These are phyloP conservation scores for Eucalyptus curtisii DNA, from an alignment of 345 rosid species.

Conservation along the genomic window DNA sequence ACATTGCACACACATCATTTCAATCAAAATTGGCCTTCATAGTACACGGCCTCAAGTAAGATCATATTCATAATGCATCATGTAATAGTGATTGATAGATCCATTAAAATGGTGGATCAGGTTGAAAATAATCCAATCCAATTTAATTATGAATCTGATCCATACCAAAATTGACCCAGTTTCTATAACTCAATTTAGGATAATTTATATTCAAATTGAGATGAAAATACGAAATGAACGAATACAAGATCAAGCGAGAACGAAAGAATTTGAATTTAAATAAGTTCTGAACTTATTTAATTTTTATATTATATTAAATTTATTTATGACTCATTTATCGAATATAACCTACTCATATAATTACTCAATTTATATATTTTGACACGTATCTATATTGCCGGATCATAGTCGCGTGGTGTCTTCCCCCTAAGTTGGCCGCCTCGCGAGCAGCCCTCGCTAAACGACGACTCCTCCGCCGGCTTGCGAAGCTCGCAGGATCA, in stretches of 20 bases:
- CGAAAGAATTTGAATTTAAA: fast-evolving
- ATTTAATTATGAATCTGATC: background rate
- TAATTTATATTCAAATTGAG: no score
- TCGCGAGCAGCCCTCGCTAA: background rate
- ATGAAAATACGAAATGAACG: fast-evolving
- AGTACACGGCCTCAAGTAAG: fast-evolving
- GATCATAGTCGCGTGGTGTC: background rate
- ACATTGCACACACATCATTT: fast-evolving
- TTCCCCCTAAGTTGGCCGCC: background rate
- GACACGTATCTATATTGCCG: no score
- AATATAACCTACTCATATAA: no score
- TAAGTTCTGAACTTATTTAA: background rate
- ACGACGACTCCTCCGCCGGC: background rate
- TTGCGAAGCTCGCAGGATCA: background rate
- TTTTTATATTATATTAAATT: no score
- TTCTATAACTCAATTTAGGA: no score
- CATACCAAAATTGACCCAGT: fast-evolving
- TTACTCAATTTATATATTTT: no score
- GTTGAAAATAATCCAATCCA: background rate
- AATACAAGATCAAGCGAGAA: fast-evolving
- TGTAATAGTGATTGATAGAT: background rate
- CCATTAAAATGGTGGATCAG: background rate
- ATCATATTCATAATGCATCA: fast-evolving
- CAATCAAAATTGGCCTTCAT: background rate
- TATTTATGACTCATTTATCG: no score